Percentiles rank a stretch among this genome's conserved stretches.
Evolutionary conservation across 768 basidiomycete genomes (phyloP).

Genomic region (Tremella mesenterica): DNA sequence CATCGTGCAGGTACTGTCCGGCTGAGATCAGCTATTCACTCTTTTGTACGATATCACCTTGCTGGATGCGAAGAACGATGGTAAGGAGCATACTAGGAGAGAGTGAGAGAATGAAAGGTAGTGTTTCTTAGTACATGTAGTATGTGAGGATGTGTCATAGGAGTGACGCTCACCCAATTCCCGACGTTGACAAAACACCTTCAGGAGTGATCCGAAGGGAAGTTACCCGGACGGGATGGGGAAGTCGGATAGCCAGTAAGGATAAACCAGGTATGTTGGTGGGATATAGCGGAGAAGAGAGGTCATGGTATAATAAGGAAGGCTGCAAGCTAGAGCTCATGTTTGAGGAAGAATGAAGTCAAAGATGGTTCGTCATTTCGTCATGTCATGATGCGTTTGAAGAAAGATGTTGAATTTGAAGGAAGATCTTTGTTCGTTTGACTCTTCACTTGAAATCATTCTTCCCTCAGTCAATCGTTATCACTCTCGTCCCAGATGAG

Average conservation of each 20-base stretch:
- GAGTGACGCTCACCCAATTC: constrained; percentile 10
- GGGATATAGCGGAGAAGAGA: constrained; percentile 18
- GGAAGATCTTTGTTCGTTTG: too few species aligned
- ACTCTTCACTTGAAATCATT: too few species aligned
- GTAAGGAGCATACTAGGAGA: too few species aligned
- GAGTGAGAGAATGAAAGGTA: too few species aligned
- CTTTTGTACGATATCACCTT: too few species aligned
- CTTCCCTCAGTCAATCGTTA: too few species aligned
- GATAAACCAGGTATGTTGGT: constrained; percentile 9
- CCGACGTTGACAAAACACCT: constrained; percentile 10
- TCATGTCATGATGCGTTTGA: too few species aligned
- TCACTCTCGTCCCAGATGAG: too few species aligned
- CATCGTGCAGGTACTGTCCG: constrained; percentile 19
- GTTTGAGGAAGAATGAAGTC: not conserved
- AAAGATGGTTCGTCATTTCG: too few species aligned
- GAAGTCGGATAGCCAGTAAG: constrained; percentile 17
- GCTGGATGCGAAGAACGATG: not conserved
- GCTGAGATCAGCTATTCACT: constrained; percentile 5
- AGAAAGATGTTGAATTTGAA: too few species aligned
- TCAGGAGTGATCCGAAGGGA: constrained; percentile 21
- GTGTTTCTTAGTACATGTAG: too few species aligned
- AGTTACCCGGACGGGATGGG: constrained; percentile 10
- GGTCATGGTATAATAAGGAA: constrained; percentile 19
- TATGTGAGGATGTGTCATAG: not conserved
- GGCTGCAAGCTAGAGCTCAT: constrained; percentile 4